A percentile compares a stretch with the other conserved stretches of the same genome.
Evolutionary conservation across 352 stramenopile species (phyloP).

Genomic region (Phytophthora brassicae): DNA sequence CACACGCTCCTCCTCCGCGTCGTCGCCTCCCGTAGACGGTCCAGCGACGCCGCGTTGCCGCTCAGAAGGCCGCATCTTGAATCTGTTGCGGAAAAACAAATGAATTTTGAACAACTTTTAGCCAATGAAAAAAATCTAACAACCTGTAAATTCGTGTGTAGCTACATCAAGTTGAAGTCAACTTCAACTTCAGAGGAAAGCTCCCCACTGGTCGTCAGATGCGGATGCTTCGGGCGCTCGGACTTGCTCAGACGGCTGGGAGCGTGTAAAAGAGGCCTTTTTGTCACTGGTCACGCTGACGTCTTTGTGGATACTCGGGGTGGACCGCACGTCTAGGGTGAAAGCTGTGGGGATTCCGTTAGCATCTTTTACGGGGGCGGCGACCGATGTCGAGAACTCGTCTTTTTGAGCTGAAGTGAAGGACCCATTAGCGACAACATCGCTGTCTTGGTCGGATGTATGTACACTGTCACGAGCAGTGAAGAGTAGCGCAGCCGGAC

Average conservation of each 20-base stretch:
- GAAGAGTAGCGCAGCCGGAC: neutral
- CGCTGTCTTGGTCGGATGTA: neutral
- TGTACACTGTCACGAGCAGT: neutral
- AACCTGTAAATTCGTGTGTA: conserved; percentile 2
- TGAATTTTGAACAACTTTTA: conserved; percentile 14
- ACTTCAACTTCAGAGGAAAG: conserved; percentile 28
- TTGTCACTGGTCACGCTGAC: conserved; percentile 11
- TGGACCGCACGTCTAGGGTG: conserved; percentile 19
- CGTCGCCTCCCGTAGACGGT: conserved; percentile 1
- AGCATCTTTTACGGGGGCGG: too few species aligned
- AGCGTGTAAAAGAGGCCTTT: conserved; percentile 15
- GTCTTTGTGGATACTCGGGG: conserved; percentile 26
- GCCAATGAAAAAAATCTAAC: conserved; percentile 21
- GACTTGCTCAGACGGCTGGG: conserved; percentile 23
- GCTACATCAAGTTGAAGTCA: conserved; percentile 33
- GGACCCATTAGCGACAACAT: neutral
- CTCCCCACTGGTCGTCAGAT: conserved; percentile 20
- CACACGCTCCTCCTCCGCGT: conserved; percentile 46
- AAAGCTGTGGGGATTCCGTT: conserved; percentile 7
- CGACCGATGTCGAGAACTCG: neutral
- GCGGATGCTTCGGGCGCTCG: conserved; percentile 15
- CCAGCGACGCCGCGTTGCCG: neutral
- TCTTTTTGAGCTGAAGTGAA: neutral
- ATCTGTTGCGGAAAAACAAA: conserved; percentile 23
- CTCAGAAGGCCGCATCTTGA: conserved; percentile 16